Conservation (phyloP, 805 yeast genomes). For the Metschnikowia baotianmanensis region DNA sequence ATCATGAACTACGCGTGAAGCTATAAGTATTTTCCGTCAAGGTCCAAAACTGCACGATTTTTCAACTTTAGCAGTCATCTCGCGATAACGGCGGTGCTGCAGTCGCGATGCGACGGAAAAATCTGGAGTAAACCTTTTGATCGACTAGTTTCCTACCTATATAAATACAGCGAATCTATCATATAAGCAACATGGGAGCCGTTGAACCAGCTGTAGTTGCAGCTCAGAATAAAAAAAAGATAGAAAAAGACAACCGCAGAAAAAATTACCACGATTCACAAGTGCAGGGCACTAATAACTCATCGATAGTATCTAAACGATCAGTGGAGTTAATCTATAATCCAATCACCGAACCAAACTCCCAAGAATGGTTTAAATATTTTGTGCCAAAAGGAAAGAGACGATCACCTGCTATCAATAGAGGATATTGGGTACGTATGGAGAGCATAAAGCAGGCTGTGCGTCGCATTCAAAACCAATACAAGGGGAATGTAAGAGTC, state of each 20-base stretch:
- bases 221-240: constrained; percentile 21
- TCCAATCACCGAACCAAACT: constrained; percentile 30
- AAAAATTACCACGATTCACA: constrained; percentile 58
- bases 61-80: no score
- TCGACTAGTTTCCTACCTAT: no score
- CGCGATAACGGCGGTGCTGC: no score
- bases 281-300: constrained; percentile 82
- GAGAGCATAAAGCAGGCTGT: constrained; percentile 59
- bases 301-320: constrained; percentile 78
- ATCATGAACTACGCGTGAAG: no score
- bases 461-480: constrained; percentile 39
- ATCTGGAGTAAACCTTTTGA: no score
- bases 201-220: constrained; percentile 11
- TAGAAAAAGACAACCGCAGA: constrained; percentile 45
- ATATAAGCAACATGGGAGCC: constrained; percentile 4
- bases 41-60: no score
- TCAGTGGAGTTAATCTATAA: constrained; percentile 69
- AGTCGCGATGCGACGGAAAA: no score
- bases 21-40: no score
- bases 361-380: constrained; percentile 53
- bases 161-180: no score
- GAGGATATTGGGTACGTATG: constrained; percentile 84
- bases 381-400: constrained; percentile 67
- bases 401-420: constrained; percentile 75
- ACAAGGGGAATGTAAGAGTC: constrained; percentile 35